Evolutionary conservation across 257 asterid genomes (phyloP).

Genomic region (Cordia subcordata): DNA sequence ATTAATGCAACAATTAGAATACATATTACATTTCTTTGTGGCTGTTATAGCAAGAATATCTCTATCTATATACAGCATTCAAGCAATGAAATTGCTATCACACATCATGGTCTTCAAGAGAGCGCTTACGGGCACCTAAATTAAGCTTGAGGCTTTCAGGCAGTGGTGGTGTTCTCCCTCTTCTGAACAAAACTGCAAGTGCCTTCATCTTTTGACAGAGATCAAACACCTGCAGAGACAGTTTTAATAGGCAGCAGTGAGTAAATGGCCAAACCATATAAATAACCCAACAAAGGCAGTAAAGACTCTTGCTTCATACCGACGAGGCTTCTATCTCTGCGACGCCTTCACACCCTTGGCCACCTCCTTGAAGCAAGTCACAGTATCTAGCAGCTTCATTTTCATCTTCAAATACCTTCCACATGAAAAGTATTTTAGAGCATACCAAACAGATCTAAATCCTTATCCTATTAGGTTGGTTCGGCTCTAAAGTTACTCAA

Average conservation of each 20-base stretch:
- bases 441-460: neutral
- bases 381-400: conserved; percentile 86
- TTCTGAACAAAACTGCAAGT: conserved; percentile 75
- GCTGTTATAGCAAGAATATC: neutral
- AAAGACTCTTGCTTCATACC: conserved; percentile 38
- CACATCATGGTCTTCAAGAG: conserved; percentile 76
- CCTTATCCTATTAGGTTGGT: neutral
- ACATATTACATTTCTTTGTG: neutral
- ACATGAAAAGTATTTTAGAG: neutral
- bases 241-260: too few species aligned
- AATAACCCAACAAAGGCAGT: neutral
- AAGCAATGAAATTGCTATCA: neutral
- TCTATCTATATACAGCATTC: neutral
- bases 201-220: conserved; percentile 75
- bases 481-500: too few species aligned
- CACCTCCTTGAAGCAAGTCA: conserved; percentile 93
- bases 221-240: conserved; percentile 69
- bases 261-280: too few species aligned
- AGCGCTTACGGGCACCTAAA: conserved; percentile 73
- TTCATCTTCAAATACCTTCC: conserved; percentile 86
- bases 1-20: neutral
- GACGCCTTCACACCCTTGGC: conserved; percentile 81
- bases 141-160: conserved; percentile 82
- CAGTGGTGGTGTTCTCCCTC: conserved; percentile 75
- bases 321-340: conserved; percentile 97